These are phyloP conservation scores for Suillus occidentalis DNA, from an alignment of 768 basidiomycete genomes.

Conservation along the genomic window DNA sequence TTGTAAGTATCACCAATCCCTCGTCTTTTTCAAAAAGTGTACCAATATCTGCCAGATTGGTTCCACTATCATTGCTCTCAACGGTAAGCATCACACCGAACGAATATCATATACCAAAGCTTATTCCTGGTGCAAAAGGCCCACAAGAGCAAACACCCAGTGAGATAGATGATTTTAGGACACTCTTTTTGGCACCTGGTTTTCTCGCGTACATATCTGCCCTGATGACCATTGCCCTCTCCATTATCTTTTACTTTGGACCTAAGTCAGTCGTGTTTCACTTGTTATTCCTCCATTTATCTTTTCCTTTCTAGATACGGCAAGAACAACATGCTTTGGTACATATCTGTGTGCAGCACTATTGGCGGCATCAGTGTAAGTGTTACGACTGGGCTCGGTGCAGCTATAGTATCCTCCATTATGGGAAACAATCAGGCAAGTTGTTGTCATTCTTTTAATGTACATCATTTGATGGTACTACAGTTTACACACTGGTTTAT, in stretches of 20 bases:
- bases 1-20: slow-evolving; percentile 50
- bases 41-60: slow-evolving; percentile 53
- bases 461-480: slow-evolving; percentile 1
- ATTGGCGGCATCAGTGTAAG: slow-evolving; percentile 95
- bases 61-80: slow-evolving; percentile 87
- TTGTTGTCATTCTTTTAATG: slow-evolving; percentile 7
- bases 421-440: slow-evolving; percentile 76
- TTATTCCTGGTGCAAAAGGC: slow-evolving; percentile 37
- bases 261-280: slow-evolving; percentile 53
- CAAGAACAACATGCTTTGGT: slow-evolving; percentile 92
- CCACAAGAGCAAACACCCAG: slow-evolving; percentile 71
- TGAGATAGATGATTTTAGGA: slow-evolving; percentile 69
- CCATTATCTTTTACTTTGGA: slow-evolving; percentile 81
- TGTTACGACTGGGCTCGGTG: slow-evolving; percentile 91
- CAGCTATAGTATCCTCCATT: slow-evolving; percentile 81
- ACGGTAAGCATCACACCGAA: slow-evolving; percentile 46
- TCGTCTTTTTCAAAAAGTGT: slow-evolving; percentile 1
- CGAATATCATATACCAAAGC: not conserved
- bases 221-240: slow-evolving; percentile 62
- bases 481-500: slow-evolving; percentile 95
- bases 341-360: slow-evolving; percentile 92
- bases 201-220: slow-evolving; percentile 73
- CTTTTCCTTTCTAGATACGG: slow-evolving; percentile 56
- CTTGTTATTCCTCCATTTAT: slow-evolving; percentile 7
- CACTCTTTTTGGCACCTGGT: slow-evolving; percentile 78